A percentile compares a stretch with the other conserved stretches of the same genome.
Conservation (phyloP, 306 rosid species). For the Pyrus betulifolia region DNA sequence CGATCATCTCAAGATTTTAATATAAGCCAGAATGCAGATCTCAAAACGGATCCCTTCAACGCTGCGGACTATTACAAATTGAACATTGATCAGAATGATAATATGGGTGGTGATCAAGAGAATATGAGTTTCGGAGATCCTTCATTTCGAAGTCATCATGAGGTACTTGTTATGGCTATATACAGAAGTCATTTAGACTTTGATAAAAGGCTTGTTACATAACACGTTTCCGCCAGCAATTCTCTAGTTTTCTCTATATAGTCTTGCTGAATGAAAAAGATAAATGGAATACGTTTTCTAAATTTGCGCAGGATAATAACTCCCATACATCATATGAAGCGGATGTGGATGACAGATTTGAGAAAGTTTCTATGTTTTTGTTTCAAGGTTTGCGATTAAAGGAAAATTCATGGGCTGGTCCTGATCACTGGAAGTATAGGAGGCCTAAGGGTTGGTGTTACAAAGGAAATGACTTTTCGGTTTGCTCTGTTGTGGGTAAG, state of each 20-base stretch:
- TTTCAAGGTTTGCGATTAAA: constrained; percentile 13
- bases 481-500: neutral
- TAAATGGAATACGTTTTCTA: neutral
- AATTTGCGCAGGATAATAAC: constrained; percentile 11
- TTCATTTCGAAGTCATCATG: neutral
- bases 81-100: neutral
- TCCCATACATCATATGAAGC: neutral
- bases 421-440: constrained; percentile 24
- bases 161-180: neutral
- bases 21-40: constrained; percentile 4
- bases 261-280: neutral
- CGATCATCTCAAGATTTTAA: constrained; percentile 1
- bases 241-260: neutral
- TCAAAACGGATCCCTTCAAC: neutral
- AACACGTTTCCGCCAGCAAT: neutral
- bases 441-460: constrained; percentile 4
- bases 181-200: neutral
- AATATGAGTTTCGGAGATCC: neutral
- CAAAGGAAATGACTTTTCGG: neutral
- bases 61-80: neutral
- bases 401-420: constrained; percentile 24
- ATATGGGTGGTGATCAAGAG: neutral
- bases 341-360: constrained; percentile 4
- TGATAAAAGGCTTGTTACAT: neutral
- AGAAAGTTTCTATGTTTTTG: constrained; percentile 4